Conservation (phyloP, 2,329 filamentous ascomycete genomes). For the Basipetospora chlamydospora region DNA sequence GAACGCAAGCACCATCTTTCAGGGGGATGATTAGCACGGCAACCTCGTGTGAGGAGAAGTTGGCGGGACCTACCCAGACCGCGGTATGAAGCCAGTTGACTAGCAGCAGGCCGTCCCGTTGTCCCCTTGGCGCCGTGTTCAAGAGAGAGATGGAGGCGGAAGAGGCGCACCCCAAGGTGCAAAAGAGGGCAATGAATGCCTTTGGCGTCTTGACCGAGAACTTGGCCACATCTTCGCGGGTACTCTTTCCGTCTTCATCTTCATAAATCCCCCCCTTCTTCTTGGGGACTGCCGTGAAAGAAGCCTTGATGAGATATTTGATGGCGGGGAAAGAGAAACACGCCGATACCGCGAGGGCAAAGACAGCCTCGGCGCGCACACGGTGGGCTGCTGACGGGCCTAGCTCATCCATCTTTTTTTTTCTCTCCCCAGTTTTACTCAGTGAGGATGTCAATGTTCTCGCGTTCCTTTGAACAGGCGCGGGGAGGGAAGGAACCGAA, state of each 20-base stretch:
- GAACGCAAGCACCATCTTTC: conserved; percentile 33
- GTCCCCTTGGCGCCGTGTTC: conserved; percentile 21
- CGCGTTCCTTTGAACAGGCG: too few species aligned
- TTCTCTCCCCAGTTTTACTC: too few species aligned
- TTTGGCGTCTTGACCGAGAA: conserved; percentile 50
- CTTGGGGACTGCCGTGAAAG: neutral
- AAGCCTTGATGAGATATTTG: conserved; percentile 1
- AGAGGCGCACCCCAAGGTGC: conserved; percentile 34
- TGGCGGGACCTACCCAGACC: conserved; percentile 42
- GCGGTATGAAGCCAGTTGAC: conserved; percentile 46
- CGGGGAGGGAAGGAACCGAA: too few species aligned
- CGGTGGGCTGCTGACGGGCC: neutral
- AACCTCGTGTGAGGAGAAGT: conserved; percentile 8
- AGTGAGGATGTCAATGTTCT: too few species aligned
- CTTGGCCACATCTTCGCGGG: conserved; percentile 42
- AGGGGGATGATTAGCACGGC: conserved; percentile 7
- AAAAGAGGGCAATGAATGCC: conserved; percentile 35
- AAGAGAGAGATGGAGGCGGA: conserved; percentile 44
- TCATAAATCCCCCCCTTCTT: conserved; percentile 38
- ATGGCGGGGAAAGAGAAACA: neutral
- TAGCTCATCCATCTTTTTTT: too few species aligned
- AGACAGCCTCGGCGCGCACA: neutral
- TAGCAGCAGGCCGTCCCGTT: conserved; percentile 25
- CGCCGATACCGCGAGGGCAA: neutral
- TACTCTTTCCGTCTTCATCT: conserved; percentile 56